Evolutionary conservation across 2,329 filamentous ascomycete species (phyloP).

Genomic region (Fusarium chuoi): DNA sequence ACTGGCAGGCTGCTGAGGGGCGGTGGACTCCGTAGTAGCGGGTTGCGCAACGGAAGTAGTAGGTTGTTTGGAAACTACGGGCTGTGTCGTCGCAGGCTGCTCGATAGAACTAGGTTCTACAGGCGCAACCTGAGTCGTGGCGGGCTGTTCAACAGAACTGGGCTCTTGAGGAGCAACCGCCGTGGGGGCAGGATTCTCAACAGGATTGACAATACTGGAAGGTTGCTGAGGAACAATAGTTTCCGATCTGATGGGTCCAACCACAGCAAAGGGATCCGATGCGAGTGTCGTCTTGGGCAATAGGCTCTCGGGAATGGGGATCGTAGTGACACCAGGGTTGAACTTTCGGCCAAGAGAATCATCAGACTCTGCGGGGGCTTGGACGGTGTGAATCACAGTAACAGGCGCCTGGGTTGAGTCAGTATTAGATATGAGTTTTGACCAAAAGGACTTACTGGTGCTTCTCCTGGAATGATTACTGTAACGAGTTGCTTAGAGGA

Average conservation of each 20-base stretch:
- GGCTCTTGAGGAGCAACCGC: background rate
- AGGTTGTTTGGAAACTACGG: background rate
- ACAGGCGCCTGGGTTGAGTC: slow-evolving; percentile 19
- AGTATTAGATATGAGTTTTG: background rate
- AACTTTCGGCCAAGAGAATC: slow-evolving; percentile 1
- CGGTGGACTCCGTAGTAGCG: background rate
- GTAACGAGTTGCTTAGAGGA: slow-evolving; percentile 17
- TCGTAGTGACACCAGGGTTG: slow-evolving; percentile 44
- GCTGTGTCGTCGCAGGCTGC: background rate
- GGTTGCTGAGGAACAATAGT: slow-evolving; percentile 1
- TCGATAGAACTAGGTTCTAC: background rate
- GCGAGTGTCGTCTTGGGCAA: slow-evolving; percentile 46
- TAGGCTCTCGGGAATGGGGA: slow-evolving; percentile 42
- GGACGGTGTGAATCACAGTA: slow-evolving; percentile 36
- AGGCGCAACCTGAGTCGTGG: background rate
- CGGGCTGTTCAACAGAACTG: background rate
- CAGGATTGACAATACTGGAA: background rate
- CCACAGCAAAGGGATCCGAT: slow-evolving; percentile 28
- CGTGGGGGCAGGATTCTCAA: background rate
- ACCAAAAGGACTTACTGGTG: slow-evolving; percentile 22
- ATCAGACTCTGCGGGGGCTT: slow-evolving; percentile 16
- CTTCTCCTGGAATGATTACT: slow-evolving; percentile 29
- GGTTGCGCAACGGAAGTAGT: background rate
- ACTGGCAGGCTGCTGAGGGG: background rate
- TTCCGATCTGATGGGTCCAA: background rate